Conservation (phyloP, 805 yeast genomes). For the Lipomyces orientalis region DNA sequence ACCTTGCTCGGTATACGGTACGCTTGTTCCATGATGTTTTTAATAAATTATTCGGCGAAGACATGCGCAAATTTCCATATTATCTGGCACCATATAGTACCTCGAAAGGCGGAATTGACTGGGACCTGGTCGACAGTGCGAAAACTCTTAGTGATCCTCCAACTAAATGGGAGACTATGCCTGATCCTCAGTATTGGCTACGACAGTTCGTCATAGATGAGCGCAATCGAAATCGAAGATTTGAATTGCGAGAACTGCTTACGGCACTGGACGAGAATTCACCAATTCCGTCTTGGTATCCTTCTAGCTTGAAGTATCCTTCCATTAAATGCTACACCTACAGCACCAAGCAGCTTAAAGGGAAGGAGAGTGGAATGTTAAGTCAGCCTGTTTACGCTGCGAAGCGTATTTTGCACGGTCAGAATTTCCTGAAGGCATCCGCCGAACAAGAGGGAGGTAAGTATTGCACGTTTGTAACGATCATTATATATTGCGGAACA, state of each 20-base stretch:
- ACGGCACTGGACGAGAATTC: neutral
- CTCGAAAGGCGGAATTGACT: constrained; percentile 5
- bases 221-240: constrained; percentile 15
- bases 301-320: constrained; percentile 3
- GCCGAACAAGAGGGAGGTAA: constrained; percentile 11
- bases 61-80: constrained; percentile 11
- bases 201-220: constrained; percentile 6
- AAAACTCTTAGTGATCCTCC: neutral
- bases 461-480: neutral
- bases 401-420: constrained; percentile 13
- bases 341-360: neutral
- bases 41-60: constrained; percentile 5
- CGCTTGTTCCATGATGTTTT: constrained; percentile 13
- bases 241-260: constrained; percentile 4
- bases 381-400: constrained; percentile 10
- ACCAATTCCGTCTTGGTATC: constrained; percentile 7
- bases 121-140: constrained; percentile 6
- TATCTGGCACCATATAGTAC: constrained; percentile 7
- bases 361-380: neutral
- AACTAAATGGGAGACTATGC: neutral
- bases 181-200: constrained; percentile 5
- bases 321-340: constrained; percentile 6
- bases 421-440: constrained; percentile 14
- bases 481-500: neutral
- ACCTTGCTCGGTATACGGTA: constrained; percentile 10